A percentile compares a stretch with the other conserved stretches of the same genome.
Evolutionary conservation across 2,329 filamentous ascomycete species (phyloP).

Genomic region (Colletotrichum agaves): DNA sequence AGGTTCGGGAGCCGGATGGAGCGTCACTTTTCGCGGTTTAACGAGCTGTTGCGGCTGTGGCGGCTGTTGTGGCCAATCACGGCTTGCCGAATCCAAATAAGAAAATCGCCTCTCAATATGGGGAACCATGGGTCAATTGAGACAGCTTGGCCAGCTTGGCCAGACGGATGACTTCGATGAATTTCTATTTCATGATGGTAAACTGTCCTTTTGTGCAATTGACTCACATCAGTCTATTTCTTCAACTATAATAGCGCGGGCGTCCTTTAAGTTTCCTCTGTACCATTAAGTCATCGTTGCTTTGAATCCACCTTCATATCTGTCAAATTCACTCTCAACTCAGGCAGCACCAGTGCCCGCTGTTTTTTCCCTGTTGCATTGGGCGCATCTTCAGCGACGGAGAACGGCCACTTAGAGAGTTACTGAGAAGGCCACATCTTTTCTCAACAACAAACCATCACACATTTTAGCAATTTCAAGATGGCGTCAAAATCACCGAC

Average conservation of each 20-base stretch:
- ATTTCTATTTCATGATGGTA: slow-evolving; percentile 33
- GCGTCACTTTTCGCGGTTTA: slow-evolving; percentile 35
- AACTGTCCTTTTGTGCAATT: slow-evolving; percentile 36
- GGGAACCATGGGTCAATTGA: slow-evolving; percentile 13
- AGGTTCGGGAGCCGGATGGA: slow-evolving; percentile 17
- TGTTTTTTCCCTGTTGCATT: neutral
- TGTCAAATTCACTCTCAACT: neutral
- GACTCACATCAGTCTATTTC: slow-evolving; percentile 27
- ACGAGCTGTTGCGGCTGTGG: slow-evolving; percentile 3
- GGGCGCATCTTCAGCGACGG: neutral
- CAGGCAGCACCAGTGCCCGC: neutral
- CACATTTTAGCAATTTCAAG: neutral
- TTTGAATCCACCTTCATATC: neutral
- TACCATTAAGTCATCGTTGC: neutral
- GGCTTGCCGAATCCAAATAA: slow-evolving; percentile 38
- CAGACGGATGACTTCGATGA: slow-evolving; percentile 28
- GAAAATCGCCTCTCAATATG: slow-evolving; percentile 29
- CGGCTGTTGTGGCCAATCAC: slow-evolving; percentile 25
- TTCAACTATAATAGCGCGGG: neutral
- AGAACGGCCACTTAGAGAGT: neutral
- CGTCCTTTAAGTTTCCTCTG: neutral
- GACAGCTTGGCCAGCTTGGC: slow-evolving; percentile 38
- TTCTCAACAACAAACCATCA: neutral
- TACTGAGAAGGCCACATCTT: neutral
- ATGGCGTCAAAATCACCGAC: slow-evolving; percentile 20